phyloP scores from a whole-genome alignment of 768 basidiomycete species.

The Podaxis carcinomalis region DNA sequence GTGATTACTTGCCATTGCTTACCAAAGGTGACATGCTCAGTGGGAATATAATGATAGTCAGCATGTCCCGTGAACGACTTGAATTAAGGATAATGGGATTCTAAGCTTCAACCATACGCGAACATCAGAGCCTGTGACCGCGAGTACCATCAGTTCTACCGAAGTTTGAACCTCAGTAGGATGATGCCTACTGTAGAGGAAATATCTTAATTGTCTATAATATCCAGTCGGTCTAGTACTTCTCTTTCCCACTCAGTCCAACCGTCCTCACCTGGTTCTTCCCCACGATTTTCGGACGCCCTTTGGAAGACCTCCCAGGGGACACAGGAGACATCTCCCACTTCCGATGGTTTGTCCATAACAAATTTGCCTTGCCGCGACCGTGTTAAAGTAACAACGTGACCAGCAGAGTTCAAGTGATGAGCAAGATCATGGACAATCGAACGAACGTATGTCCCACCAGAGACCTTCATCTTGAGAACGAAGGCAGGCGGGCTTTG shows the following conservation, averaged over 20 bases:
- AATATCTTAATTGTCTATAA: constrained; percentile 34
- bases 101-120: background rate
- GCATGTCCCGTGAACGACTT: constrained; percentile 1
- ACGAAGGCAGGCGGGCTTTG: constrained; percentile 74
- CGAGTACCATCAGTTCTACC: constrained; percentile 7
- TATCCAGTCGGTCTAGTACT: constrained; percentile 62
- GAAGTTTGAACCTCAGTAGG: background rate
- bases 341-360: constrained; percentile 34
- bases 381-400: constrained; percentile 87
- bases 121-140: background rate
- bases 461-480: constrained; percentile 89
- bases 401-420: constrained; percentile 81
- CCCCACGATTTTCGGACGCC: constrained; percentile 43
- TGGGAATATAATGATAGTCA: background rate
- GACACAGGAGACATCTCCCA: constrained; percentile 54
- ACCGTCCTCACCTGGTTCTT: constrained; percentile 62
- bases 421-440: constrained; percentile 92
- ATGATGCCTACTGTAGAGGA: background rate
- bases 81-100: background rate
- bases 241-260: constrained; percentile 80
- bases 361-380: constrained; percentile 85
- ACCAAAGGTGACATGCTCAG: background rate
- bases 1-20: background rate
- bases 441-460: constrained; percentile 95
- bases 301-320: constrained; percentile 73